phyloP scores from a whole-genome alignment of 202 grass and related monocot species.

The Bolboschoenoplectus hybrid region DNA sequence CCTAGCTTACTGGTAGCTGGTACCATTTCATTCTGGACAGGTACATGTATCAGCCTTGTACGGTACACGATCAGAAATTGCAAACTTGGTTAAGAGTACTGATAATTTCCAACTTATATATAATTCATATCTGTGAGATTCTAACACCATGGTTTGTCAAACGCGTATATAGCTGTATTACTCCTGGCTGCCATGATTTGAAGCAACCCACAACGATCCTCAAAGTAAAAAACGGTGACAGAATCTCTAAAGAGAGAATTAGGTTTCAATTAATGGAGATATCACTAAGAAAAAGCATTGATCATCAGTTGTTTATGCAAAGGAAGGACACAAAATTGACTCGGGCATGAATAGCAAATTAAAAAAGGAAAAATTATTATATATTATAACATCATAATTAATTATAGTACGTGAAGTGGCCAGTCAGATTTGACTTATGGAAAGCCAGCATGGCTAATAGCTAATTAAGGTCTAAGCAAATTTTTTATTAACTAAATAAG shows the following conservation, averaged over 20 bases:
- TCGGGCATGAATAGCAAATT: not conserved
- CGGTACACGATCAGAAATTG: not conserved
- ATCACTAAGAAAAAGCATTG: not conserved
- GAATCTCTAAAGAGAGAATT: not conserved
- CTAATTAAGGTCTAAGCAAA: constrained; percentile 20
- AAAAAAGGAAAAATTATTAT: not conserved
- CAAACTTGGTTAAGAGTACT: not conserved
- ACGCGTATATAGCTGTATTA: not conserved
- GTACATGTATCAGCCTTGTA: not conserved
- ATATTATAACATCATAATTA: not conserved
- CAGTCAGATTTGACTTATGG: constrained; percentile 16
- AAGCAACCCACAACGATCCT: constrained; percentile 6
- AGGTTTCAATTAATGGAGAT: not conserved
- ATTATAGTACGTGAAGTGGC: constrained; percentile 5
- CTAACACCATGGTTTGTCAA: constrained; percentile 5
- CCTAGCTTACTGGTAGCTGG: not conserved
- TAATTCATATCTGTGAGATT: not conserved
- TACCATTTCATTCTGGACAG: not conserved
- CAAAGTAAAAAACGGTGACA: not conserved
- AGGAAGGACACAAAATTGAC: constrained; percentile 19
- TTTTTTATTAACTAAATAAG: not conserved
- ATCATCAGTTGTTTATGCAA: not conserved
- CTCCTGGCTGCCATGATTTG: not conserved
- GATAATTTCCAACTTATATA: not conserved
- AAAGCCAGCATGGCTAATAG: constrained; percentile 2